phyloP scores from a whole-genome alignment of 2,329 filamentous ascomycete species.

The Hymenoscyphus salicellus region DNA sequence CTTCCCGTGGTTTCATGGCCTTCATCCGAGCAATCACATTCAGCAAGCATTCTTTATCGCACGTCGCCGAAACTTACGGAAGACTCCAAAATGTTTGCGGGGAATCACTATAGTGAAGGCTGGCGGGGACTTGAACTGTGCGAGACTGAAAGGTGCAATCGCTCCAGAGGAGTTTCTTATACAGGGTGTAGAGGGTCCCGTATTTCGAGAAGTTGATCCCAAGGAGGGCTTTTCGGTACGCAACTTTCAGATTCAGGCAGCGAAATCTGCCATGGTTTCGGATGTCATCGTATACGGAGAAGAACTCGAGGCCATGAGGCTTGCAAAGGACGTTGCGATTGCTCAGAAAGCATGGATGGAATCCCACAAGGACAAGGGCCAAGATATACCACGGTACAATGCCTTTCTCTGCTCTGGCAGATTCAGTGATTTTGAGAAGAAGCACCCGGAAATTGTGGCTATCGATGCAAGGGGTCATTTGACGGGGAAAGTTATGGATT shows the following conservation, averaged over 20 bases:
- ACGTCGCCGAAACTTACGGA: constrained; percentile 66
- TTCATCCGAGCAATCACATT: constrained; percentile 83
- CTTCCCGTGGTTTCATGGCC: constrained; percentile 93
- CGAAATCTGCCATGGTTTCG: constrained; percentile 81
- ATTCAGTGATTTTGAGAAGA: constrained; percentile 69
- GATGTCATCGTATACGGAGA: constrained; percentile 92
- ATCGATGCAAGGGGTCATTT: constrained; percentile 67
- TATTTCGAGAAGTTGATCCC: constrained; percentile 80
- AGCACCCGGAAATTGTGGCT: constrained; percentile 68
- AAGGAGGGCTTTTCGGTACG: constrained; percentile 88
- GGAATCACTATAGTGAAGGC: constrained; percentile 85
- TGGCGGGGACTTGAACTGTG: constrained; percentile 69
- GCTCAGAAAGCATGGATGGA: constrained; percentile 76
- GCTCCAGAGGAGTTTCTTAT: constrained; percentile 76
- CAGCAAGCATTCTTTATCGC: constrained; percentile 88
- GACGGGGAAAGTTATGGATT: constrained; percentile 79
- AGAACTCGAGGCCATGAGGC: constrained; percentile 55
- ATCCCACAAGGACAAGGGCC: constrained; percentile 55
- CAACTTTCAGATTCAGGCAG: constrained; percentile 94
- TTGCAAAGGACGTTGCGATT: constrained; percentile 66
- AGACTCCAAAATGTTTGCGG: constrained; percentile 72
- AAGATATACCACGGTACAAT: constrained; percentile 66
- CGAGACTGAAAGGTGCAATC: constrained; percentile 83
- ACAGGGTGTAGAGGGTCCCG: constrained; percentile 40
- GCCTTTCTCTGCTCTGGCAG: constrained; percentile 71